These are phyloP conservation scores for Arabidopsis thaliana DNA, from an alignment of 345 rosid genomes.

Conservation along the genomic window TAIR10.1 NC_003076.8:1022001-1022500, in stretches of 20 bases:
- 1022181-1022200: slow-evolving; percentile 9
- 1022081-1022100: slow-evolving; percentile 40
- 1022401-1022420: neutral
- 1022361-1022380: neutral
- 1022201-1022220: neutral
- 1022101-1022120: slow-evolving; percentile 12
- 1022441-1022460: neutral
- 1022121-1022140: neutral
- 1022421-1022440: neutral
- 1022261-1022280: no score
- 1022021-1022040: slow-evolving; percentile 27
- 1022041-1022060: slow-evolving; percentile 33
- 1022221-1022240: neutral
- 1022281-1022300: neutral
- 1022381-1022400: neutral
- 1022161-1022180: neutral
- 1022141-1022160: neutral
- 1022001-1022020: slow-evolving; percentile 31
- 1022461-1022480: neutral
- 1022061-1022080: neutral
- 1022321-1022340: neutral
- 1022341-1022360: neutral
- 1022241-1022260: neutral
- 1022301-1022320: neutral
- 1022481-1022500: neutral